These are phyloP conservation scores for Lipomyces sp. DNA, from an alignment of 805 yeast genomes.

Conservation along the genomic window DNA sequence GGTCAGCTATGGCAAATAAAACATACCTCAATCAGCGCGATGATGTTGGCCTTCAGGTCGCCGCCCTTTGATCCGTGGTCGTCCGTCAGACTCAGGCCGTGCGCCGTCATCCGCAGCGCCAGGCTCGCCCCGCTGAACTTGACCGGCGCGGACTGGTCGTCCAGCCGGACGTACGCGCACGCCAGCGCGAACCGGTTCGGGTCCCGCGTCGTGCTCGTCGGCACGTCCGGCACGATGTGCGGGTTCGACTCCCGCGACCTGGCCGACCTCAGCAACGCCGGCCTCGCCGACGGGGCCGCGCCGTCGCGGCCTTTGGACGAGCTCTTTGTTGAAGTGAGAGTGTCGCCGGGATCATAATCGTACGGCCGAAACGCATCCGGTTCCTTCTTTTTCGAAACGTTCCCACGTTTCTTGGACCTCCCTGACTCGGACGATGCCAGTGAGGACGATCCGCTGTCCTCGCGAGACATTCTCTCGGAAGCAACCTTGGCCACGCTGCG, in stretches of 20 bases:
- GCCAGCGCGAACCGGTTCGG: conserved; percentile 16
- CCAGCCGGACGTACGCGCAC: conserved; percentile 23
- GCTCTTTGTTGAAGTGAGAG: too few relatives aligned
- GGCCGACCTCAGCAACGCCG: not conserved
- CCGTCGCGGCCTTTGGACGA: too few relatives aligned
- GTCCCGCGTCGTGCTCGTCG: conserved; percentile 9
- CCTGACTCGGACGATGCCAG: too few relatives aligned
- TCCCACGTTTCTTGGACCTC: too few relatives aligned
- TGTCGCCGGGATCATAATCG: too few relatives aligned
- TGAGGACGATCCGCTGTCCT: too few relatives aligned
- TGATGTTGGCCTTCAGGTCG: conserved; percentile 25
- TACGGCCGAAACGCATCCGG: too few relatives aligned
- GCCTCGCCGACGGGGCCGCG: too few relatives aligned
- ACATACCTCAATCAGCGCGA: conserved; percentile 17
- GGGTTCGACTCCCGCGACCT: not conserved
- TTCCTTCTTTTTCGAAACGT: too few relatives aligned
- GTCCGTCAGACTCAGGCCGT: conserved; percentile 20
- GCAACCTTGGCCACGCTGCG: too few relatives aligned
- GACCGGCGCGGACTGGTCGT: not conserved
- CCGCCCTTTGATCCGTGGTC: conserved; percentile 14
- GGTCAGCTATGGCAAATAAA: too few relatives aligned
- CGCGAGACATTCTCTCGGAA: too few relatives aligned
- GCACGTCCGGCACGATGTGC: not conserved
- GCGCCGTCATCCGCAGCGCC: conserved; percentile 13
- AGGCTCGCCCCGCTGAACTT: conserved; percentile 12